Evolutionary conservation across 441 rosid species (phyloP).

Genomic region (Melastoma candidum): DNA sequence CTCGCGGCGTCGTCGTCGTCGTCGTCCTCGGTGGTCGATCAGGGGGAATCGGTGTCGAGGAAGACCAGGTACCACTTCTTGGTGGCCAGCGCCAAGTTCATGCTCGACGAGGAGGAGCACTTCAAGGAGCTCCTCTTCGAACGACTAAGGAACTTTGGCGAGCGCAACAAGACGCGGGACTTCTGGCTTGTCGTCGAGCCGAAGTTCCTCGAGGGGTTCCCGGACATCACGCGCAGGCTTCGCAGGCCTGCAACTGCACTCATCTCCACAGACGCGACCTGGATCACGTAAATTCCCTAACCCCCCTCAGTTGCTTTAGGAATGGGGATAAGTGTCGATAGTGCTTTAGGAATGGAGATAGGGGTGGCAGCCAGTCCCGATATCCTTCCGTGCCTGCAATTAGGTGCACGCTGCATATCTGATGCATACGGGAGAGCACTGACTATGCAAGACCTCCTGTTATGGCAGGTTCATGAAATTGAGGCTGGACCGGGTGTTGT

Average conservation of each 20-base stretch:
- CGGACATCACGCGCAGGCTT: conserved; percentile 60
- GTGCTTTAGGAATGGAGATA: not conserved
- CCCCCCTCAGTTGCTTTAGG: not conserved
- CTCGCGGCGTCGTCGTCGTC: no score
- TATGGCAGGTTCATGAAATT: conserved; percentile 80
- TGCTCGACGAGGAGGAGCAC: conserved; percentile 97
- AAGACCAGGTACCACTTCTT: conserved; percentile 49
- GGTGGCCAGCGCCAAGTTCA: conserved; percentile 86
- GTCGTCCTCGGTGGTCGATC: no score
- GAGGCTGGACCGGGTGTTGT: conserved; percentile 78
- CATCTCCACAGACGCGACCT: conserved; percentile 77
- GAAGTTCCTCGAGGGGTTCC: conserved; percentile 75
- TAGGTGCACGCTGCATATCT: no score
- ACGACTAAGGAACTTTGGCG: conserved; percentile 58
- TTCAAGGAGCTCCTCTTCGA: conserved; percentile 79
- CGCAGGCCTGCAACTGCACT: conserved; percentile 91
- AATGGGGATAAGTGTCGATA: no score
- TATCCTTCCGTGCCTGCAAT: no score
- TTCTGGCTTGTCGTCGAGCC: conserved; percentile 95
- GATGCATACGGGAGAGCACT: no score
- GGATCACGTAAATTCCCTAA: conserved; percentile 67
- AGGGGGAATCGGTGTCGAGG: not conserved
- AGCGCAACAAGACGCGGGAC: conserved; percentile 51
- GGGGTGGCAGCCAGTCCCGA: not conserved
- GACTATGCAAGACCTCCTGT: not conserved